phyloP scores from a whole-genome alignment of 352 stramenopile genomes.

The Detonula confervacea region DNA sequence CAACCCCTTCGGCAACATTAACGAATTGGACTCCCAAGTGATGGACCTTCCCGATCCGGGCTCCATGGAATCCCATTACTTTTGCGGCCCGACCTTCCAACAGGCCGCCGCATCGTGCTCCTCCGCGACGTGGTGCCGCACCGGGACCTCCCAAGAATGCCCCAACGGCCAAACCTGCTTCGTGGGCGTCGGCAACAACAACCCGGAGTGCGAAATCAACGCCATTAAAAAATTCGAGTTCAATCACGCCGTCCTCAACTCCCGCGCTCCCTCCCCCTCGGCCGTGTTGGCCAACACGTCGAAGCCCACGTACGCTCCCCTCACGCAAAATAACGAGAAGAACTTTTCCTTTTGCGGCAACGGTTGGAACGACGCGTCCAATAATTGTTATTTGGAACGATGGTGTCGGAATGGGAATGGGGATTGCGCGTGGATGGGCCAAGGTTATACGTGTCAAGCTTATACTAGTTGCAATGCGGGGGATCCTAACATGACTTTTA shows the following conservation, averaged over 20 bases:
- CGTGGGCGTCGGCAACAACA: conserved; percentile 33
- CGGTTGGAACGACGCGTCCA: conserved; percentile 43
- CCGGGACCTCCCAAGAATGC: conserved; percentile 56
- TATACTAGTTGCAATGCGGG: conserved; percentile 53
- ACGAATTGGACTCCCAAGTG: conserved; percentile 10
- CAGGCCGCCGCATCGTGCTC: conserved; percentile 35
- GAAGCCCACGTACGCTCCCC: conserved; percentile 17
- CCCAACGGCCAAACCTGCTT: conserved; percentile 65
- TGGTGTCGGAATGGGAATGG: conserved; percentile 48
- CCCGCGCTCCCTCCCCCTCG: background rate
- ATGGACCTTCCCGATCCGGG: conserved; percentile 51
- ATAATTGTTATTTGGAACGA: conserved; percentile 39
- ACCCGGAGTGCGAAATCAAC: conserved; percentile 62
- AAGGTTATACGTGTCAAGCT: conserved; percentile 45
- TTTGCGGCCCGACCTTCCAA: conserved; percentile 50
- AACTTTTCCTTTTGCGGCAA: conserved; percentile 46
- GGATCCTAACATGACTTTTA: conserved; percentile 16
- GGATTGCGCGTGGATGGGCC: conserved; percentile 42
- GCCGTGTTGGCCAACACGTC: background rate
- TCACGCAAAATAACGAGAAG: conserved; percentile 16
- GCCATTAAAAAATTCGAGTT: conserved; percentile 55
- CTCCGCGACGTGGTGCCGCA: conserved; percentile 46
- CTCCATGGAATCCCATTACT: conserved; percentile 30
- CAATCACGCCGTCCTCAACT: conserved; percentile 5
- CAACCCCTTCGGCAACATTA: conserved; percentile 24